Base-by-base conservation (phyloP, 306 rosid genomes). In the Carpinus fangiana region DNA sequence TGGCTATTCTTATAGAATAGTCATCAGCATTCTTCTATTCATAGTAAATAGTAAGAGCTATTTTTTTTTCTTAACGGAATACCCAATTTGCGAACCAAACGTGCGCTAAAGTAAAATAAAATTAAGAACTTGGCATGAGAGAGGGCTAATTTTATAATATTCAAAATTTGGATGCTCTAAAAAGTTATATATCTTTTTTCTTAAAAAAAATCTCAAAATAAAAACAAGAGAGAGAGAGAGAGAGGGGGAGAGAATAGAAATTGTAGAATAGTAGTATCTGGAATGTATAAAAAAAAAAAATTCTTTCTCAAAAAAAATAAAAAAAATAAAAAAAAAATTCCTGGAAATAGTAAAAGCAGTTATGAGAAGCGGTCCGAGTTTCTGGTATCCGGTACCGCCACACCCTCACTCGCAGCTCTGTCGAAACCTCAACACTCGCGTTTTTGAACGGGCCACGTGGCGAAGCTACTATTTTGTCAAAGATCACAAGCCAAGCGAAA, bases 341-440 rank as follows among this genome's bases (percentile, higher is more conserved):
- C 70, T 36, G 79, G 78, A 76, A 86, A 82, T 73, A 62, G 86
- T 77, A 86, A 57, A 86, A 82, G 86, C 76, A 47, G 86, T 86
- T 68, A 76, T 53, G 74, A 6, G 80, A 82, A 82, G 79, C 68
- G 65, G 86, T 57, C 84, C 84, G 84, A 84, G 77, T 73, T 69
- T 82, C 78, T 76, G 73, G 72, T 61, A 50, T 14, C 82, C 74
- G 53, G 86, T 57, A 50, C 65, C 46, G 3, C 6, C 13, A 5
- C 8, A 4, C 7, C 8, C 66, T 14, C 48, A 64, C 23, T 50
- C 76, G 60, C 81, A 45, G 1, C 17, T 2, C 1, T 14, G 6
- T 0, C 4, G 2, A 16, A 4, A 11, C 0, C 2, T 7, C 0
- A 0, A 0, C 60, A 87, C 75, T 69, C 85, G 88, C 82, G 5